These are phyloP conservation scores for Scutellaria galericulata DNA, from an alignment of 257 asterid species.

Conservation along the genomic window DNA sequence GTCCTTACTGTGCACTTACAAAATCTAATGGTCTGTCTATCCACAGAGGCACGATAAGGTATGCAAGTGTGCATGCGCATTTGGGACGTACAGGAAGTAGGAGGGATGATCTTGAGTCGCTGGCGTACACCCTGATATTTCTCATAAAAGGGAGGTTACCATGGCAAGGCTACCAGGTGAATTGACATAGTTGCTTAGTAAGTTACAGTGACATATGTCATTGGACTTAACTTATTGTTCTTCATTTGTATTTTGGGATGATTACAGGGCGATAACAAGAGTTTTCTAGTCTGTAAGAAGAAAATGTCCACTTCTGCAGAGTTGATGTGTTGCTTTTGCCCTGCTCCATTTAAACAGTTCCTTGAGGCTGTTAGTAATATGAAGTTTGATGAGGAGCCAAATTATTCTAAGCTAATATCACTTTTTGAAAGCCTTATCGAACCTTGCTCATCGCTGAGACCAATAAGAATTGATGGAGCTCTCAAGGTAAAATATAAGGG, in stretches of 20 bases:
- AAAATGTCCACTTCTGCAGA: conserved; percentile 98
- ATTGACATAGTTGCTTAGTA: conserved; percentile 30
- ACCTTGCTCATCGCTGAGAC: conserved; percentile 80
- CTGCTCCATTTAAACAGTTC: conserved; percentile 85
- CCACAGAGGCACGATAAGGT: conserved; percentile 94
- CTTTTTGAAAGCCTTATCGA: conserved; percentile 89
- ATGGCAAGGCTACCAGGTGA: conserved; percentile 99
- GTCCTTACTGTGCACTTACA: conserved; percentile 31
- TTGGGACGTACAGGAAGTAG: conserved; percentile 98
- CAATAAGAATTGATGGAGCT: conserved; percentile 98
- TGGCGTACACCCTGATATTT: conserved; percentile 91
- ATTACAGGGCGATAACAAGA: conserved; percentile 94
- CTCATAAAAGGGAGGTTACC: conserved; percentile 94
- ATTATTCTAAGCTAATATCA: conserved; percentile 82
- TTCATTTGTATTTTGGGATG: conserved; percentile 38
- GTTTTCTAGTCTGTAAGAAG: conserved; percentile 94
- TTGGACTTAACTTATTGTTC: conserved; percentile 3
- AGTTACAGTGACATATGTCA: conserved; percentile 26
- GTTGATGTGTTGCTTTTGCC: conserved; percentile 98
- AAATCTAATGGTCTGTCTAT: conserved; percentile 35
- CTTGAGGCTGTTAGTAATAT: conserved; percentile 94
- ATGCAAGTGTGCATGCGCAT: conserved; percentile 99
- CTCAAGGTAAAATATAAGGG: conserved; percentile 63
- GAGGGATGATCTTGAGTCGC: conserved; percentile 97
- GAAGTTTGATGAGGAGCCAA: conserved; percentile 99